Evolutionary conservation across 768 basidiomycete species (phyloP).

Genomic region (Russula ochroleuca): DNA sequence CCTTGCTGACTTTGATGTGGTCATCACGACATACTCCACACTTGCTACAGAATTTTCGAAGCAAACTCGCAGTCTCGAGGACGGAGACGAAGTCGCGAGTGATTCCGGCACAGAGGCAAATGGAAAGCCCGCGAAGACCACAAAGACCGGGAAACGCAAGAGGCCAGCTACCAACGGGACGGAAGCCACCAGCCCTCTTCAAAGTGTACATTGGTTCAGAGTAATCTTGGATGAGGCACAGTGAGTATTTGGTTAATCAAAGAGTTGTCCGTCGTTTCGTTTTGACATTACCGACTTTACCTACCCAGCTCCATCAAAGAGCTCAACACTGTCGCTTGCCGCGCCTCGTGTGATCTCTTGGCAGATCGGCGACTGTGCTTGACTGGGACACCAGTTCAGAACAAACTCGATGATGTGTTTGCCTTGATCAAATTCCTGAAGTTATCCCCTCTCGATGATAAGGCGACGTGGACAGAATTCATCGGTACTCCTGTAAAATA

Average conservation of each 20-base stretch:
- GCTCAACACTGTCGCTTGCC: slow-evolving; percentile 86
- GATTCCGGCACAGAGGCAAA: slow-evolving; percentile 58
- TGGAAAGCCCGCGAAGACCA: slow-evolving; percentile 68
- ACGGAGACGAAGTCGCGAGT: slow-evolving; percentile 61
- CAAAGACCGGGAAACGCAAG: slow-evolving; percentile 40
- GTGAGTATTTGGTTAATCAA: slow-evolving; percentile 49
- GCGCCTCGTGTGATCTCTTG: slow-evolving; percentile 91
- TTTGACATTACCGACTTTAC: not conserved
- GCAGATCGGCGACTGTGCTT: slow-evolving; percentile 91
- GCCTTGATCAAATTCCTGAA: slow-evolving; percentile 96
- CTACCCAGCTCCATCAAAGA: slow-evolving; percentile 87
- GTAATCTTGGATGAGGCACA: slow-evolving; percentile 93
- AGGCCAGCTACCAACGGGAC: slow-evolving; percentile 38
- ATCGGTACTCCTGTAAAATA: slow-evolving; percentile 92
- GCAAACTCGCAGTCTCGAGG: slow-evolving; percentile 68
- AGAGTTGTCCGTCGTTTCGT: not conserved
- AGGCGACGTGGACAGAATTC: slow-evolving; percentile 86
- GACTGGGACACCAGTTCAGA: slow-evolving; percentile 98
- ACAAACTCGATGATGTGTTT: slow-evolving; percentile 97
- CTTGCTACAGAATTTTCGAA: slow-evolving; percentile 93
- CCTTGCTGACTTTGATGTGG: slow-evolving; percentile 91
- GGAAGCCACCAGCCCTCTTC: slow-evolving; percentile 73
- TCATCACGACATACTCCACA: slow-evolving; percentile 96
- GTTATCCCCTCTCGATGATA: slow-evolving; percentile 88
- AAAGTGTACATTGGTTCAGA: slow-evolving; percentile 94